Percentiles rank a stretch among this genome's conserved stretches.
These are phyloP conservation scores for Tulasnella sp. DNA, from an alignment of 768 basidiomycete genomes.

Conservation along the genomic window DNA sequence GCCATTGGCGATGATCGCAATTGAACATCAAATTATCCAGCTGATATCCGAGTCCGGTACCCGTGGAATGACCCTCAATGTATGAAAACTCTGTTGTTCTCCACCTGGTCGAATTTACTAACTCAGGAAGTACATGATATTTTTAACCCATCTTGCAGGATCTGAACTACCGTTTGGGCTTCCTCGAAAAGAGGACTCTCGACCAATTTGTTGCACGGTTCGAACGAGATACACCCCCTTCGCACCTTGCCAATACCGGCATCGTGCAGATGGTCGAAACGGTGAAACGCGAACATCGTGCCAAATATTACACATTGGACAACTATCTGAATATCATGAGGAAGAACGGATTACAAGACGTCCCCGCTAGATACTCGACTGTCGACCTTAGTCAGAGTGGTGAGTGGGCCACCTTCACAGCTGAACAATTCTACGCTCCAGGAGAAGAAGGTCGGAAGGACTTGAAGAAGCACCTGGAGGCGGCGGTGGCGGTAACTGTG, in stretches of 20 bases:
- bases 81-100: not conserved
- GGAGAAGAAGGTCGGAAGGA: not conserved
- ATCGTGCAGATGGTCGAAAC: slow-evolving; percentile 70
- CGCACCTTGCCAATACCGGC: slow-evolving; percentile 61
- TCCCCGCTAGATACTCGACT: slow-evolving; percentile 21
- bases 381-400: slow-evolving; percentile 43
- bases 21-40: slow-evolving; percentile 73
- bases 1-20: slow-evolving; percentile 41
- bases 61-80: slow-evolving; percentile 22
- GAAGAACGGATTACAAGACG: not conserved
- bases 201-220: slow-evolving; percentile 70
- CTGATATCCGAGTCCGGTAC: slow-evolving; percentile 57
- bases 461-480: not conserved
- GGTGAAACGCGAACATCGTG: slow-evolving; percentile 72
- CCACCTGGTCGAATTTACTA: not conserved
- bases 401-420: slow-evolving; percentile 39
- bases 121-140: too few relatives aligned
- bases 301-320: slow-evolving; percentile 68
- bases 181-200: slow-evolving; percentile 71
- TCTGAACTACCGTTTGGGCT: slow-evolving; percentile 46
- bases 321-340: slow-evolving; percentile 25
- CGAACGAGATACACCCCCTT: slow-evolving; percentile 50
- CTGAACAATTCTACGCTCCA: slow-evolving; percentile 42
- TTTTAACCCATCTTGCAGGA: slow-evolving; percentile 37
- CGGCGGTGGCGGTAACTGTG: too few relatives aligned